Evolutionary conservation across 176 grass and related monocot species (phyloP), one percentile per base, ranked within the genome.

Genomic region (Rhipidocladum racemiflorum): DNA sequence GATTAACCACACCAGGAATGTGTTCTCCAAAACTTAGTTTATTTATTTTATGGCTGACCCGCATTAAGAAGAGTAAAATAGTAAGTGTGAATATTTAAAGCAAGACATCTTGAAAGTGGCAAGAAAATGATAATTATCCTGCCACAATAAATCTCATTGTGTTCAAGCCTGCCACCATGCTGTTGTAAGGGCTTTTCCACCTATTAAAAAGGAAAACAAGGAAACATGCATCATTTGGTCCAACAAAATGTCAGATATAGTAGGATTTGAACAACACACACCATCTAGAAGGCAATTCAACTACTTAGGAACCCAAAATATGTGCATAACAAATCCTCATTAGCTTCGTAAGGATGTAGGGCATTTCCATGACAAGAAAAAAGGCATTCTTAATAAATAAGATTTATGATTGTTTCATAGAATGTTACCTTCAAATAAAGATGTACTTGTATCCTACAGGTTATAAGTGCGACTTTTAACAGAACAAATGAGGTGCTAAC

Each of bases 141-240:
- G 59, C 96, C 96, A 77, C 96, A 99, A 60, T 95, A 99, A n/a
- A 92, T 99, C 56, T 99, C 96, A 74, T 99, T 99, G 57, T 93
- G 92, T 90, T 99, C 96, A 77, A 99, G 96, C 68, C 96, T 93
- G 23, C 96, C 96, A 27, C 96, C 92, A 93, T 99, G 96, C 28
- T 74, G 87, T 78, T 99, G 96, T 70, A 99, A 88, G 64, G 96
- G 96, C 18, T 95, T 88, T 65, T 99, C 92, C 79, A 91, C 87
- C 96, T 99, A 83, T 87, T 27, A 80, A 70, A 72, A 60, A 53
- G 45, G 61, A 65, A 70, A 76, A 76, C 25, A 71, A 82, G 17
- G 54, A 72, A 85, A 65, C n/a, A 76, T 29, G 16, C 23, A 63
- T 59, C 55, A 32, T 89, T 35, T 81, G 77, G 5, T 64, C 34